Evolutionary conservation across 768 basidiomycete species (phyloP), one percentile per base, ranked within the genome.

Genomic region (Leccinum obscurum): DNA sequence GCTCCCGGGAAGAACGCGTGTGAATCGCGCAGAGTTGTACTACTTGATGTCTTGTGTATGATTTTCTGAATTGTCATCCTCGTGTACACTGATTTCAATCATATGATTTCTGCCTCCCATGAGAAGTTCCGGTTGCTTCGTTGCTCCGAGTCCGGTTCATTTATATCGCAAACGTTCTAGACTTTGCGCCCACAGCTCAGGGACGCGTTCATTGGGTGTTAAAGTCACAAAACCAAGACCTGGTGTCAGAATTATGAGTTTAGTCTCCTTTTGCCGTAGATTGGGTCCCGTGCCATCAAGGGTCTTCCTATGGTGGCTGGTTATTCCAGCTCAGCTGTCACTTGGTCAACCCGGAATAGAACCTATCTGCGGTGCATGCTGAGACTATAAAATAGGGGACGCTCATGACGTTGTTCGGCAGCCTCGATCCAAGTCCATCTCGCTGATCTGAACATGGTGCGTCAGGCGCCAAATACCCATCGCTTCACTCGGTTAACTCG

Each of bases 1-100:
- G 88, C 22, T 83, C 87, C 52, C 88, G 84, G 81, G 88, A 88
- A 60, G 82, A 85, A 28, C 84, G 46, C 35, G 44, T 56, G n/a
- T 70, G 52, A 67, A 57, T 20, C 9, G 9, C 9, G 17, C 17
- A 28, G 30, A 52, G 26, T 53, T 56, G 28, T 55, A 41, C 24
- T 24, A 44, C 28, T 9, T 32, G 41, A 30, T 8, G 9, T 59
- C 48, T 52, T 49, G n/a, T 44, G 26, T 37, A 30, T 30, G 32
- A 44, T 37, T 54, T 58, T 35, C 56, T 61, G 34, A 44, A 57
- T 14, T 58, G 20, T 58, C 32, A 41, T 48, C 30, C 30, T 11
- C 55, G 41, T 44, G 41, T 17, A 6, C 41, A 52, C 11, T 51
- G 30, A 59, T 60, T 58, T 52, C 61, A 49, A 49, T 48, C 34